Evolutionary conservation across 495 filamentous ascomycete genomes (phyloP).

Genomic region (Pseudevernia furfuracea): DNA sequence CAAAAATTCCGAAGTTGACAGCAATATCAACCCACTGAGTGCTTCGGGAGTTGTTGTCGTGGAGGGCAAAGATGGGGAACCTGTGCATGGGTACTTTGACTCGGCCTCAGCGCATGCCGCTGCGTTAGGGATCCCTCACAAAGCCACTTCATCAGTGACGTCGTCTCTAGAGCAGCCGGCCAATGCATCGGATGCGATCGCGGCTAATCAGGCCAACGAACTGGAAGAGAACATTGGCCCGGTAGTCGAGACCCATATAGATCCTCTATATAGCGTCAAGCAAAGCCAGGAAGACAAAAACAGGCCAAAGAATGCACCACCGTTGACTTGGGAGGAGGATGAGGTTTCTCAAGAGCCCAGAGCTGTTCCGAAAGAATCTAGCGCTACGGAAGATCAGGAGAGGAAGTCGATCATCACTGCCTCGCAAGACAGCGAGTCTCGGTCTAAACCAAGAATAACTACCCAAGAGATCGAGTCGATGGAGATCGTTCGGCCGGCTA

Average conservation of each 20-base stretch:
- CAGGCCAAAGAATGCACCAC: conserved; percentile 21
- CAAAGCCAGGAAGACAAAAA: conserved; percentile 31
- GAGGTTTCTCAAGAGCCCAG: conserved; percentile 4
- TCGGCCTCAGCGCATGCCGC: not conserved
- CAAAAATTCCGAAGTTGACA: not conserved
- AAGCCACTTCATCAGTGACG: not conserved
- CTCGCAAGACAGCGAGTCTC: not conserved
- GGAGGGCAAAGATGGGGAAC: not conserved
- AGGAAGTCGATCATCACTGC: not conserved
- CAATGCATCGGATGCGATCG: not conserved
- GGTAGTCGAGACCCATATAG: not conserved
- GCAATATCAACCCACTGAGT: not conserved
- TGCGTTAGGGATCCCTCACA: not conserved
- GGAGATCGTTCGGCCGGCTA: conserved; percentile 4
- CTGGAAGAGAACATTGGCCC: not conserved
- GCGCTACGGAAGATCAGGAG: not conserved
- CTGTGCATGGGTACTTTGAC: not conserved
- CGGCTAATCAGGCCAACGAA: not conserved
- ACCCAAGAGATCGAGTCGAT: not conserved
- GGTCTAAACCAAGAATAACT: conserved; percentile 5
- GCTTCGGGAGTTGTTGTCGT: not conserved
- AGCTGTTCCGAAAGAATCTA: not conserved
- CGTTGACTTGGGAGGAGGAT: not conserved
- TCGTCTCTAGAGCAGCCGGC: not conserved
- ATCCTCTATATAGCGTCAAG: not conserved